Base-by-base conservation (phyloP, 306 rosid species). In the Medicago arabica region DNA sequence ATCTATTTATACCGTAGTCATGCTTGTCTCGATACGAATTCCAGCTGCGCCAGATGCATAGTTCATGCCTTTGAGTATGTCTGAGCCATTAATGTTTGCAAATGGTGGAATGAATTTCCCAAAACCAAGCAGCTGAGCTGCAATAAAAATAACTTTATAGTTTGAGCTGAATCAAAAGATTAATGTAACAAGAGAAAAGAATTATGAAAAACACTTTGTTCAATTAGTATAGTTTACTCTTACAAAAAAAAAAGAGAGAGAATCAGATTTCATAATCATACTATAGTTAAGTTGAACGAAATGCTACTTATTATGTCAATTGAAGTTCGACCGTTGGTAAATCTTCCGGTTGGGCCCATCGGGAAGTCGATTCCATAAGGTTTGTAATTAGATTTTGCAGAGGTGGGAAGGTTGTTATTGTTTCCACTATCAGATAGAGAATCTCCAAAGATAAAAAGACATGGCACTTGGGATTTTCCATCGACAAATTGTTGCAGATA, bases 341-440 rank as follows among this genome's bases (percentile, higher is more conserved):
- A 90, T 47, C 98, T 90, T 75, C 98, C 92, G 0, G 95, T 89
- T 25, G 93, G 82, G 8, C 82, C 80, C 0, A 0, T 4, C 2
- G 89, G 78, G 36, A 86, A 82, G 63, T 89, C 98, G 16, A 89
- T 78, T 9, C 94, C 96, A 40, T 90, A 90, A 0, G 98, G 96
- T 6, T 2, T 15, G 78, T 73, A 88, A 75, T 90, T 80, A 4
- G 69, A 70, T 80, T 59, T 90, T 0, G 78, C 57, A 5, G 11
- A 0, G 0, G 92, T 86, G 0, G 13, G 28, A 66, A 81, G 87
- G 1, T 8, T 0, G 44, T 90, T 92, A 67, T 87, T 92, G 66
- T 92, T 92, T 67, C 97, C 96, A 73, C 21, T 74, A 25, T 92
- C 96, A 7, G 79, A 80, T 0, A 87, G 38, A 13, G 97, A 90